Evolutionary conservation across 345 rosid species (phyloP), one percentile per base, ranked within the genome.

Genomic region (Atalantia buxifolia): DNA sequence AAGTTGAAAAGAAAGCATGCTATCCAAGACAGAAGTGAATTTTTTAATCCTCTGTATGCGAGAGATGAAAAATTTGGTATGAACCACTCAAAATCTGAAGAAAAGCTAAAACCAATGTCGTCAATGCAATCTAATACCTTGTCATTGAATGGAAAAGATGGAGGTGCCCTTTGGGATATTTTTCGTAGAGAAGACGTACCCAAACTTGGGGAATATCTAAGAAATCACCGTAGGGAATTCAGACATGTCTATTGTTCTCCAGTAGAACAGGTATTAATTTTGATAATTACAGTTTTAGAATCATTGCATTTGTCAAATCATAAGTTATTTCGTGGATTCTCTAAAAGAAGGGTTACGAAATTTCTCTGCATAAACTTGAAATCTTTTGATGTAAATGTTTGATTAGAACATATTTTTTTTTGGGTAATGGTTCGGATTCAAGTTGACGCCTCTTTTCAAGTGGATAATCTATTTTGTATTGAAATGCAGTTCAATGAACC

Each of bases 81-180:
- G 62, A 13, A 50, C 7, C 14, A 2, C 36, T 12, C 16, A 13
- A 48, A 18, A 70, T 70, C 36, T 6, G 30, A 70, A 12, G 27
- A 19, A 31, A 61, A 31, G 45, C 9, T 31, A 22, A 71, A 33
- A 62, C 53, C 61, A 8, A 38, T 48, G 45, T 5, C n/a, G 1
- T 45, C 50, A 13, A 13, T 45, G 50, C 50, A 45, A 22, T 56
- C 19, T 24, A 25, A 70, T 28, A 48, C 38, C 9, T 10, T 48
- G 36, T 48, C 74, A 50, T 5, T 56, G 9, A 77, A 57, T 76
- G 36, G 67, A 31, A 62, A 45, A 3, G 81, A 78, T 57, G 88
- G 86, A n/a, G 88, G 89, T 76, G 90, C 90, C 24, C 66, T 86
- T 36, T 86, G 91, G 91, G 87, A 85, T 69, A 89, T 87, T 50